Evolutionary conservation across 2,329 filamentous ascomycete species (phyloP), one percentile per base, ranked within the genome.

Genomic region (Exophiala mesophila): DNA sequence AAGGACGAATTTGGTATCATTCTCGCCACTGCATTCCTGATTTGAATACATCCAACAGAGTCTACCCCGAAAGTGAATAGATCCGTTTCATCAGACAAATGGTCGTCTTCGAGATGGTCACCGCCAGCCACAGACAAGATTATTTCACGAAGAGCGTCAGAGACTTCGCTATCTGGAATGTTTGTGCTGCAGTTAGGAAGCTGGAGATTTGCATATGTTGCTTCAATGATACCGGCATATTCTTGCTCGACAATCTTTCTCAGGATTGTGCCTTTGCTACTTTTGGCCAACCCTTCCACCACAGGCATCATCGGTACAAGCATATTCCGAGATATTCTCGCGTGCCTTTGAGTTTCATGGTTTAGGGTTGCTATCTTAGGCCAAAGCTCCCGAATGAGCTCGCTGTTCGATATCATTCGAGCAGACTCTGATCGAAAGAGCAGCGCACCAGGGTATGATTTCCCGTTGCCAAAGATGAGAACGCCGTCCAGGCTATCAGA

Each of bases 221-320:
- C 42, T 59, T 55, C 46, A 21, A 58, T 53, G 1, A 55, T 49
- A 6, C 28, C 21, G 18, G 59, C 55, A 51, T 75, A 82, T 5
- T 61, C 61, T 31, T 69, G 63, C 44, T 80, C 75, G 0, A 72
- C 76, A 34, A 66, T 65, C 9, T 60, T 62, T 17, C 78, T 65
- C 12, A 83, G 59, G 1, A 78, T 63, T 0, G 77, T 80, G 0
- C 79, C 79, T 57, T 83, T 83, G 49, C 76, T 82, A 46, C 74
- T 82, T 58, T 78, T 82, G 43, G 73, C 67, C 0, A 81, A 60
- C 10, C 58, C 55, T 1, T 41, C 41, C 1, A 57, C 52, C 6
- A 56, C 48, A 5, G 62, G 45, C 0, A 63, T 55, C 30, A 78
- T 60, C 0, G 72, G 62, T 0, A 77, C 49, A 10, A 82, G 48